Conservation (phyloP, 2,329 filamentous ascomycete genomes). For the Dendrostoma leiphaemia region DNA sequence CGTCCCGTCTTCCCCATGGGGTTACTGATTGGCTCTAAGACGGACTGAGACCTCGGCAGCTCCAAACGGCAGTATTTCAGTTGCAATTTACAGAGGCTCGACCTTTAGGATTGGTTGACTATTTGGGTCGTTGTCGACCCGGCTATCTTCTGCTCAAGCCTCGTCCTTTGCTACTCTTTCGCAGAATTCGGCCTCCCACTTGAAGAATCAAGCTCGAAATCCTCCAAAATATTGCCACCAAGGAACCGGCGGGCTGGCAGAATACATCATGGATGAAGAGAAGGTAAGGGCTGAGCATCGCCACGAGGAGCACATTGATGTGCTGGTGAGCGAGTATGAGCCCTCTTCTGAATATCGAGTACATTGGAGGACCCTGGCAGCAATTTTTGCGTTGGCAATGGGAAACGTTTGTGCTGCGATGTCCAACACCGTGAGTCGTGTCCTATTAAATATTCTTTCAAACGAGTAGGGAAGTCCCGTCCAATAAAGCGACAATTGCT, state of each 20-base stretch:
- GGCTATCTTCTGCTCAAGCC: too few species aligned
- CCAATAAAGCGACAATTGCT: too few species aligned
- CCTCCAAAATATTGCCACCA: too few species aligned
- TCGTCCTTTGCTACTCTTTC: too few species aligned
- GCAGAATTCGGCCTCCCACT: neutral
- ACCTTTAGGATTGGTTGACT: too few species aligned
- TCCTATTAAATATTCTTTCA: neutral
- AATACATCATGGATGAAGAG: neutral
- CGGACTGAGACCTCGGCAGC: neutral
- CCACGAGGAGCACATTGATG: neutral
- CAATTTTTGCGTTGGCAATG: conserved; percentile 11
- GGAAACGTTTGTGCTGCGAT: conserved; percentile 15
- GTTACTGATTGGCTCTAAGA: neutral
- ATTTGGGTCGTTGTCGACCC: too few species aligned
- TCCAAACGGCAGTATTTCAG: neutral
- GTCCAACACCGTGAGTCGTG: conserved; percentile 7
- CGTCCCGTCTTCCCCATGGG: neutral
- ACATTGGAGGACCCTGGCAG: conserved; percentile 10
- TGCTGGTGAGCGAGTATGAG: neutral
- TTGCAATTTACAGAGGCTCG: neutral
- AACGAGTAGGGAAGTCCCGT: too few species aligned
- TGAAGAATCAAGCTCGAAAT: too few species aligned
- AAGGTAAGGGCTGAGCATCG: neutral
- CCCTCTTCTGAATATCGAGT: neutral
- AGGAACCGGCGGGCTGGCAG: neutral